phyloP scores from a whole-genome alignment of 768 basidiomycete genomes.

The Kwoniella dendrophila region DNA sequence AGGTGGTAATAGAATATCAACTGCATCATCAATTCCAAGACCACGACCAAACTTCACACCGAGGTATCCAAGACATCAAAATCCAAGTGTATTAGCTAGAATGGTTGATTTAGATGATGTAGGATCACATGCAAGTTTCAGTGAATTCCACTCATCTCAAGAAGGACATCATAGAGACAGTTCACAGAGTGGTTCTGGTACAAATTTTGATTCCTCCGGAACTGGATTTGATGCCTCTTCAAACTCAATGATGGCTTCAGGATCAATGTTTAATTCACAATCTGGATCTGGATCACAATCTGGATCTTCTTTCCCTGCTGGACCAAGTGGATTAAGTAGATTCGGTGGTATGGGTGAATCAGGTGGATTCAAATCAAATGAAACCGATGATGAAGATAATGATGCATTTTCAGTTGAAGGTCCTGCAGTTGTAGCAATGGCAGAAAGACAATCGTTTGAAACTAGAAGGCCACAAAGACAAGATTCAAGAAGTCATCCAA shows the following conservation, averaged over 20 bases:
- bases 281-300: conserved; percentile 8
- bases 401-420: conserved; percentile 40
- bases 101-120: conserved; percentile 38
- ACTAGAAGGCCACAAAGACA: conserved; percentile 37
- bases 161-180: conserved; percentile 22
- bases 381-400: conserved; percentile 50
- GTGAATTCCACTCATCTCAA: conserved; percentile 43
- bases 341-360: conserved; percentile 47
- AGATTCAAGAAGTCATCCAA: conserved; percentile 27
- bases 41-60: conserved; percentile 55
- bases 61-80: conserved; percentile 52
- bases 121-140: conserved; percentile 46
- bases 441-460: conserved; percentile 49
- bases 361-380: conserved; percentile 40
- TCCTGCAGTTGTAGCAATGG: conserved; percentile 46
- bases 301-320: conserved; percentile 37
- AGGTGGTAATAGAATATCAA: conserved; percentile 40
- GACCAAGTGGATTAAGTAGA: conserved; percentile 44
- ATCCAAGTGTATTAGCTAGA: conserved; percentile 44
- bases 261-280: conserved; percentile 18
- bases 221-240: conserved; percentile 21
- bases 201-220: conserved; percentile 11
- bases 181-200: conserved; percentile 8
- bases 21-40: conserved; percentile 44
- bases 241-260: conserved; percentile 26